Base-by-base conservation (phyloP, 2,329 filamentous ascomycete species). In the Ophiostoma quercus region DNA sequence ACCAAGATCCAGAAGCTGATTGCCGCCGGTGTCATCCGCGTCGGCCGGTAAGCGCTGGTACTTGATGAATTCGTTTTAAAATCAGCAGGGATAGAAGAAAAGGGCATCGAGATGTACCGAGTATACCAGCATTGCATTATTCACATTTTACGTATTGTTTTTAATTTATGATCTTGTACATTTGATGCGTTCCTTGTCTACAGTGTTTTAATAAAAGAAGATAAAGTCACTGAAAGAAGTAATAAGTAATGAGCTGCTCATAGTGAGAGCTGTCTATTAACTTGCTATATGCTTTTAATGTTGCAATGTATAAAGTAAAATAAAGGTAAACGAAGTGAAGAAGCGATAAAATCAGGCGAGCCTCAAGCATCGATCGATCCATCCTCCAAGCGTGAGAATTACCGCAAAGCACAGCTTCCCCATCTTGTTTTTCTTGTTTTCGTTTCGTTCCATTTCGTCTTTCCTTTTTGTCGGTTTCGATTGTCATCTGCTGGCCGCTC, bases 1-100 rank as follows among this genome's bases (percentile, higher is more conserved):
- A 87, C 87, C 76, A 97, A 97, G 86, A 91, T 99, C 74, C 92
- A 97, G 84, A 97, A 97, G 83, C 83, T 98, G 76, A 90, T 97
- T 74, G 92, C 92, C 69, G 94, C 94, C 62, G 94, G 95, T 77
- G 93, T 97, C 16, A 97, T 97, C 76, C 88, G 92, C 62, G 84
- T 94, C 74, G 73, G 73, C 1, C 71, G 73, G 67, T 74, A 70
- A 19, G 3, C 16, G 6, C 6, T 25, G 11, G 3, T 5, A 4
- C 2, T 16, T 19, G 60, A 63, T 14, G 4, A 29, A 4, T 60
- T 16, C 29, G 32, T 32, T 3, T 16, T 60, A 32, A 32, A 11
- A 34, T 12, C n/a, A 32, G 32, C n/a, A 19, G 12, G 57, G 11
- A 62, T 47, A 19, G 43, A 32, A 34, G 9, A 16, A 37, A 60